Conservation (phyloP, 805 yeast genomes). For the Candida xiaguanensis region DNA sequence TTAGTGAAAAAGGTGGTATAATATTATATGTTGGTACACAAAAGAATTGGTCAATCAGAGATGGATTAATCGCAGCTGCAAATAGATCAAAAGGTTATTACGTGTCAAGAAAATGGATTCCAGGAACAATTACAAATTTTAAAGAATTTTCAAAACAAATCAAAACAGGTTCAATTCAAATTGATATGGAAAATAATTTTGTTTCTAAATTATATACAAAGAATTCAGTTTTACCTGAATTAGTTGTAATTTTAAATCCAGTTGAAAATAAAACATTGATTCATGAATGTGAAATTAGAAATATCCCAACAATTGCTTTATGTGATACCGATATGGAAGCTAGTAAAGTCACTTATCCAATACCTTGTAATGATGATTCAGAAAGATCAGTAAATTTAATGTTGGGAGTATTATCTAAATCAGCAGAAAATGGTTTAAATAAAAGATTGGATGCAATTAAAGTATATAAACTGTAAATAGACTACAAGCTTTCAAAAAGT, state of each 20-base stretch:
- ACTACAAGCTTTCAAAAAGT: conserved; percentile 56
- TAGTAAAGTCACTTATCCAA: conserved; percentile 83
- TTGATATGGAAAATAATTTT: conserved; percentile 67
- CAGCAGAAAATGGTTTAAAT: conserved; percentile 76
- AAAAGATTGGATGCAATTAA: conserved; percentile 42
- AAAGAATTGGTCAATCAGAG: conserved; percentile 56
- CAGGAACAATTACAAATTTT: conserved; percentile 90
- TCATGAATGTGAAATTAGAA: conserved; percentile 72
- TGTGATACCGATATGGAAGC: conserved; percentile 95
- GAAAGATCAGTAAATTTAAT: conserved; percentile 75
- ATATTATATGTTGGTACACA: conserved; percentile 82
- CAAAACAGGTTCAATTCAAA: conserved; percentile 45
- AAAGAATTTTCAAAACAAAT: conserved; percentile 61
- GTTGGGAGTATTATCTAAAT: conserved; percentile 77
- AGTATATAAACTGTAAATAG: conserved; percentile 6
- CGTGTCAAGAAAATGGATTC: conserved; percentile 85
- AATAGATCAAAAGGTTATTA: conserved; percentile 72
- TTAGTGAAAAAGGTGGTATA: conserved; percentile 80
- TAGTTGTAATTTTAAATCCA: conserved; percentile 83
- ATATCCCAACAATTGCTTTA: conserved; percentile 91
- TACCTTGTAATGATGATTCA: conserved; percentile 95
- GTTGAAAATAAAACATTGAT: conserved; percentile 78
- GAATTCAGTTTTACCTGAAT: conserved; percentile 70
- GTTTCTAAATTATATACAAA: conserved; percentile 57
- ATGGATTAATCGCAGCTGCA: conserved; percentile 77